These are phyloP conservation scores for Lablab purpureus DNA, from an alignment of 306 rosid genomes.

Conservation along the genomic window DNA sequence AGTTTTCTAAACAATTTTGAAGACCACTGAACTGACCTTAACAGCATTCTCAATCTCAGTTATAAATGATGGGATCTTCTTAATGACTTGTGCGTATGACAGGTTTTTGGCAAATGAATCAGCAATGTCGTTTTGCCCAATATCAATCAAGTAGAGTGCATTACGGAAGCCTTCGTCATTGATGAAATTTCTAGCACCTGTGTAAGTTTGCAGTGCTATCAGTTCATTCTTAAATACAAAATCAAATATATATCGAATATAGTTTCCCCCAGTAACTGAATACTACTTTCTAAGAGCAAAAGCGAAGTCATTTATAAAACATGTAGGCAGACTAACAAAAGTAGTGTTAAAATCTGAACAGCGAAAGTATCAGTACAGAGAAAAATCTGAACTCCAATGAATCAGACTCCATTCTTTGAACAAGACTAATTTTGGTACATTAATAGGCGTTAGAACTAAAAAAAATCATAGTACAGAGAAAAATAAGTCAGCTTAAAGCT, in stretches of 20 bases:
- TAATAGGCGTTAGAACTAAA: slow-evolving; percentile 3
- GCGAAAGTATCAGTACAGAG: too few relatives aligned
- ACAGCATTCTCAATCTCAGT: slow-evolving; percentile 71
- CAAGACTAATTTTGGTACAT: neutral
- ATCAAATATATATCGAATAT: neutral
- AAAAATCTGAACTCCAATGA: neutral
- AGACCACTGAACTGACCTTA: slow-evolving; percentile 55
- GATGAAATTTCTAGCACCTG: slow-evolving; percentile 62
- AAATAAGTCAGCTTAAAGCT: neutral
- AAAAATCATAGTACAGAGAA: neutral
- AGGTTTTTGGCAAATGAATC: slow-evolving; percentile 72
- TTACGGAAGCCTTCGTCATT: slow-evolving; percentile 63
- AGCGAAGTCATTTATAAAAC: too few relatives aligned
- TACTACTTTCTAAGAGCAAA: neutral
- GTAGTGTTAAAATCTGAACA: too few relatives aligned
- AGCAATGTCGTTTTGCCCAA: slow-evolving; percentile 93
- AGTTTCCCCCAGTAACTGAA: neutral
- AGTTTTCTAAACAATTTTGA: neutral
- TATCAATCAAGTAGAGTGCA: slow-evolving; percentile 92
- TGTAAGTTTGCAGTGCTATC: slow-evolving; percentile 18
- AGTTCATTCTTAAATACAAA: slow-evolving; percentile 30
- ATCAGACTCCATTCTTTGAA: slow-evolving; percentile 1
- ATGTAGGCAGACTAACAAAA: too few relatives aligned
- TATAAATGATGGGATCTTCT: slow-evolving; percentile 67
- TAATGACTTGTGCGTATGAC: slow-evolving; percentile 61